These are phyloP conservation scores for Boletus fagicola DNA, from an alignment of 768 basidiomycete genomes.

Conservation along the genomic window DNA sequence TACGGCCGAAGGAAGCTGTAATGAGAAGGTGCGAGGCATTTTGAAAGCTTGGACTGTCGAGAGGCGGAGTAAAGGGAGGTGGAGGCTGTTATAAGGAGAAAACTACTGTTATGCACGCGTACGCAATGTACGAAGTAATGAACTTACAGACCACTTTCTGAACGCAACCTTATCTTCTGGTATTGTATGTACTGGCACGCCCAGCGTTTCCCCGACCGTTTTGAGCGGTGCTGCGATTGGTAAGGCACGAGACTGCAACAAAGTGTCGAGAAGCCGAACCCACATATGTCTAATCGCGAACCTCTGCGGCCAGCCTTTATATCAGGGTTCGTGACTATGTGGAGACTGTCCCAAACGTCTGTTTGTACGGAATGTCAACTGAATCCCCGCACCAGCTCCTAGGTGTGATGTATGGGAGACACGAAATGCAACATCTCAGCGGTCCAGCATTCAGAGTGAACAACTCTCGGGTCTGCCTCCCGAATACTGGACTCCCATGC, in stretches of 20 bases:
- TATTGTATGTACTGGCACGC: slow-evolving; percentile 57
- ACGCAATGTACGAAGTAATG: neutral
- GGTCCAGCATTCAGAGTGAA: neutral
- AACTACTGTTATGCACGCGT: neutral
- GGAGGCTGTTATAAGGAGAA: slow-evolving; percentile 41
- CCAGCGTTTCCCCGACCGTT: slow-evolving; percentile 49
- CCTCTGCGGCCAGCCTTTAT: slow-evolving; percentile 60
- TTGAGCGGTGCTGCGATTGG: slow-evolving; percentile 65
- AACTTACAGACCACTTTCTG: slow-evolving; percentile 60
- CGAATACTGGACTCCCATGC: neutral
- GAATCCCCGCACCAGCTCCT: neutral
- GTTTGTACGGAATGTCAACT: slow-evolving; percentile 13
- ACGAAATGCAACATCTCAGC: neutral
- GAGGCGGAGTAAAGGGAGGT: slow-evolving; percentile 32
- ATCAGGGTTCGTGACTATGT: slow-evolving; percentile 73
- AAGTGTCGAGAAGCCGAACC: neutral
- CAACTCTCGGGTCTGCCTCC: neutral
- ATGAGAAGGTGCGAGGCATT: slow-evolving; percentile 59
- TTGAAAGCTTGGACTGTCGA: slow-evolving; percentile 12
- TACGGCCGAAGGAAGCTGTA: slow-evolving; percentile 90
- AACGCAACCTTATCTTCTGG: slow-evolving; percentile 61
- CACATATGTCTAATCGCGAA: slow-evolving; percentile 56
- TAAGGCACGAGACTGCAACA: neutral
- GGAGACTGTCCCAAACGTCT: slow-evolving; percentile 78
- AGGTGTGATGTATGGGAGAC: neutral